Evolutionary conservation across 2,329 filamentous ascomycete genomes (phyloP).

Genomic region (Hirsutella rhossiliensis): DNA sequence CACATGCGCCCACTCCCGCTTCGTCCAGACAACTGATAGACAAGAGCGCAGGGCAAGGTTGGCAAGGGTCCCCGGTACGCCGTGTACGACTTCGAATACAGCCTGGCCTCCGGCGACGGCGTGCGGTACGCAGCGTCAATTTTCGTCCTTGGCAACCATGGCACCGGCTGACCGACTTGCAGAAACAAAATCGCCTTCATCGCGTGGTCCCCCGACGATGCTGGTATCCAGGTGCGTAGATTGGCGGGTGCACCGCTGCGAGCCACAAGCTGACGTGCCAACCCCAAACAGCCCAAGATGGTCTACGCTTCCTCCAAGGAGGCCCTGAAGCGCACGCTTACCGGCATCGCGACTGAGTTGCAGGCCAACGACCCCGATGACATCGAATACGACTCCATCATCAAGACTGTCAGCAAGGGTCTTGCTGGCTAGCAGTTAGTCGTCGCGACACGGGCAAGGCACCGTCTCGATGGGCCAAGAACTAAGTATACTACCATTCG

Average conservation of each 20-base stretch:
- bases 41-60: constrained; percentile 33
- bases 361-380: constrained; percentile 79
- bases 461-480: constrained; percentile 11
- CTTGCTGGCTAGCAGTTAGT: constrained; percentile 30
- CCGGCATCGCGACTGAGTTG: constrained; percentile 62
- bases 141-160: not conserved
- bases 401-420: constrained; percentile 55
- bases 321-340: constrained; percentile 67
- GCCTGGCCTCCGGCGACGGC: constrained; percentile 59
- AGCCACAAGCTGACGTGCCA: not conserved
- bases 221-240: constrained; percentile 52
- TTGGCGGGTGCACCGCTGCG: not conserved
- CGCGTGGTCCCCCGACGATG: constrained; percentile 72
- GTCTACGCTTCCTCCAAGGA: constrained; percentile 84
- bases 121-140: constrained; percentile 37
- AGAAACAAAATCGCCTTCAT: constrained; percentile 74
- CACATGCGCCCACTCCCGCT: not conserved
- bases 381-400: constrained; percentile 63
- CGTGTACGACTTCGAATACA: constrained; percentile 76
- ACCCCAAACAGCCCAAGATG: constrained; percentile 59
- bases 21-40: not conserved
- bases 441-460: not conserved
- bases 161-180: constrained; percentile 10
- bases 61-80: constrained; percentile 69
- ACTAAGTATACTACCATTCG: constrained; percentile 15